Evolutionary conservation across 2,329 filamentous ascomycete species (phyloP).

Genomic region (Dothidotthia symphoricarpi): DNA sequence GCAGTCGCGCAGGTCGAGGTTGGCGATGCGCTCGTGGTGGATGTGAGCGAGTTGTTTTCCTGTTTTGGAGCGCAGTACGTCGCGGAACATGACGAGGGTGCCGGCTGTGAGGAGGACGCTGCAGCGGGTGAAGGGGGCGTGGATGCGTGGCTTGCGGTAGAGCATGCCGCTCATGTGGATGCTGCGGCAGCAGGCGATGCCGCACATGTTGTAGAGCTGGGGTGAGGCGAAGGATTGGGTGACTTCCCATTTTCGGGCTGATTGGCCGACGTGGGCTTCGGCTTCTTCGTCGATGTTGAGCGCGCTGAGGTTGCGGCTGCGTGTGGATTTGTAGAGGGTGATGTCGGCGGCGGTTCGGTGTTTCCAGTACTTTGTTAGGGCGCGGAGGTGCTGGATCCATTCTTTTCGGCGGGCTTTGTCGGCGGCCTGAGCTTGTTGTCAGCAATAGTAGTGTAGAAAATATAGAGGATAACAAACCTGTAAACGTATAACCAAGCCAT

Average conservation of each 20-base stretch:
- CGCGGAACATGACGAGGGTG: constrained; percentile 62
- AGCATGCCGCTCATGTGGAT: constrained; percentile 61
- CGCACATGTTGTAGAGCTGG: constrained; percentile 66
- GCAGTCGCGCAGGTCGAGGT: constrained; percentile 61
- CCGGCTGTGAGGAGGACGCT: constrained; percentile 61
- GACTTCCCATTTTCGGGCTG: constrained; percentile 67
- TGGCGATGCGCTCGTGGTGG: constrained; percentile 60
- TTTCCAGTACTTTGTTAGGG: constrained; percentile 63
- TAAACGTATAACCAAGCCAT: constrained; percentile 61
- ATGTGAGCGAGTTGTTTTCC: constrained; percentile 59
- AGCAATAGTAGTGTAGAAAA: constrained; percentile 8
- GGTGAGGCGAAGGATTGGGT: constrained; percentile 62
- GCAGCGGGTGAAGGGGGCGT: constrained; percentile 60
- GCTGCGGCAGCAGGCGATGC: constrained; percentile 61
- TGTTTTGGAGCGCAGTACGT: constrained; percentile 54
- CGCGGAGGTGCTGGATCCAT: constrained; percentile 60
- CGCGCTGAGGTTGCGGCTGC: constrained; percentile 57
- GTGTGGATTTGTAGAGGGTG: constrained; percentile 56
- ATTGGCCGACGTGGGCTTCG: constrained; percentile 65
- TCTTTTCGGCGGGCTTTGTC: constrained; percentile 57
- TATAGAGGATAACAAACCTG: constrained; percentile 43
- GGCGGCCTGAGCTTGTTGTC: constrained; percentile 44
- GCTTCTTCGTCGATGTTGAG: constrained; percentile 65
- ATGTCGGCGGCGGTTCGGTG: constrained; percentile 57
- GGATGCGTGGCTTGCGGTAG: constrained; percentile 63